phyloP scores from a whole-genome alignment of 2,329 filamentous ascomycete genomes.

The Zelopaecilomyces penicillatus region DNA sequence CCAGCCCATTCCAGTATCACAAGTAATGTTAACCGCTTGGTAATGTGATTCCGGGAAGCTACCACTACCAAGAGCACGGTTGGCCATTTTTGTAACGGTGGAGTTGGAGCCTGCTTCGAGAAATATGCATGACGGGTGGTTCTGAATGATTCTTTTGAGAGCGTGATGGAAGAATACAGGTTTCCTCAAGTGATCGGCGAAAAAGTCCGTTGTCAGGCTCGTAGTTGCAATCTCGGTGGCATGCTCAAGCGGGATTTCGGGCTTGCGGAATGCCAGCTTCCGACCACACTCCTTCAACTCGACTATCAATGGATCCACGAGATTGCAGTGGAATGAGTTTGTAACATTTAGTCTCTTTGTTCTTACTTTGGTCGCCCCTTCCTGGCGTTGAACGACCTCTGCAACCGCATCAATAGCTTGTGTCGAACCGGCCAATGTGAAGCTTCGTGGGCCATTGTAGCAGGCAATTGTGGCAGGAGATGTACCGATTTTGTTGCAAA shows the following conservation, averaged over 20 bases:
- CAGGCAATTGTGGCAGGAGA: slow-evolving; percentile 32
- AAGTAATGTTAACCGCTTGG: slow-evolving; percentile 3
- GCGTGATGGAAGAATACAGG: slow-evolving; percentile 39
- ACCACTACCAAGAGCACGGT: slow-evolving; percentile 14
- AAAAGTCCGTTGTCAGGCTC: slow-evolving; percentile 7
- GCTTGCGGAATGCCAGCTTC: not conserved
- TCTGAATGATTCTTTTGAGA: slow-evolving; percentile 26
- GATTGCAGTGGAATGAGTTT: slow-evolving; percentile 37
- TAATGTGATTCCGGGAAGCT: not conserved
- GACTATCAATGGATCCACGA: slow-evolving; percentile 28
- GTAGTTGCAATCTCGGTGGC: not conserved
- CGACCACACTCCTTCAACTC: slow-evolving; percentile 18
- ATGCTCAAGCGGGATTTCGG: slow-evolving; percentile 7
- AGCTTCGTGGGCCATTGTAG: slow-evolving; percentile 34
- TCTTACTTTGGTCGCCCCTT: slow-evolving; percentile 11
- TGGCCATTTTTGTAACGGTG: slow-evolving; percentile 25
- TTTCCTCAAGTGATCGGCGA: slow-evolving; percentile 30
- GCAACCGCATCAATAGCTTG: slow-evolving; percentile 22
- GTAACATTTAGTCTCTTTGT: slow-evolving; percentile 34
- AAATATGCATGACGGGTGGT: slow-evolving; percentile 24
- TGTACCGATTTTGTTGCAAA: slow-evolving; percentile 1
- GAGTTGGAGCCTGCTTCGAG: slow-evolving; percentile 34
- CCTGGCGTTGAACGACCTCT: not conserved
- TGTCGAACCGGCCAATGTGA: slow-evolving; percentile 31
- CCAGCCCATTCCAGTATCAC: not conserved